Percentiles rank a stretch among this genome's conserved stretches.
These are phyloP conservation scores for Albugo candida DNA, from an alignment of 352 stramenopile species.

Conservation along the genomic window DNA sequence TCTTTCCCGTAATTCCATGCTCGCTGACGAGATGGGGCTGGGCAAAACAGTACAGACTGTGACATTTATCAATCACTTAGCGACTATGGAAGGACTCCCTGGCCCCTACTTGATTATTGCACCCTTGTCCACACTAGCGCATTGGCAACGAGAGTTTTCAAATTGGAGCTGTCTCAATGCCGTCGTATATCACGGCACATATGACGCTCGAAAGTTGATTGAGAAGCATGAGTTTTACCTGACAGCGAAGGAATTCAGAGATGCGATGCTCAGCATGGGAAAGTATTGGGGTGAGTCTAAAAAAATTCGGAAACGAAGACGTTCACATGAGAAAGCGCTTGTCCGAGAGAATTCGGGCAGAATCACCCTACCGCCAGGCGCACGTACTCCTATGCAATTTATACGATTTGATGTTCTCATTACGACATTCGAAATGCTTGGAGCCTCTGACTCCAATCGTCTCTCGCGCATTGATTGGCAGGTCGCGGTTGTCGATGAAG, in stretches of 20 bases:
- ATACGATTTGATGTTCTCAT: conserved; percentile 98
- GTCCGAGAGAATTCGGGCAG: conserved; percentile 13
- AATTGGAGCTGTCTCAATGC: conserved; percentile 97
- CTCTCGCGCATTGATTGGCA: conserved; percentile 89
- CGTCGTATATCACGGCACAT: conserved; percentile 95
- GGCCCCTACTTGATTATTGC: conserved; percentile 96
- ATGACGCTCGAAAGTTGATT: conserved; percentile 74
- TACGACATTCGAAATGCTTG: conserved; percentile 98
- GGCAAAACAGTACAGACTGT: conserved; percentile 92
- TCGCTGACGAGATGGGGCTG: conserved; percentile 99
- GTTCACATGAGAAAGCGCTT: neutral
- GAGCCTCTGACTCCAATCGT: conserved; percentile 84
- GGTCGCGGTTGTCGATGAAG: conserved; percentile 97
- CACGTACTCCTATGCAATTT: conserved; percentile 11
- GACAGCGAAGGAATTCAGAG: conserved; percentile 19
- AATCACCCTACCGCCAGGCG: neutral
- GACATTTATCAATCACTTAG: conserved; percentile 91
- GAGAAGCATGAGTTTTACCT: conserved; percentile 92
- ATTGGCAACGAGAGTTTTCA: conserved; percentile 93
- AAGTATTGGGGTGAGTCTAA: neutral
- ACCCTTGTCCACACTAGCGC: conserved; percentile 92
- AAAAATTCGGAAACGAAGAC: neutral
- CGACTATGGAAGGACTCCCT: conserved; percentile 83
- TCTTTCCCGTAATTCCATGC: conserved; percentile 92
- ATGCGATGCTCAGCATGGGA: no score